Evolutionary conservation across 371 early-diverging fungal genomes (phyloP).

Genomic region (Apophysomyces ossiformis): DNA sequence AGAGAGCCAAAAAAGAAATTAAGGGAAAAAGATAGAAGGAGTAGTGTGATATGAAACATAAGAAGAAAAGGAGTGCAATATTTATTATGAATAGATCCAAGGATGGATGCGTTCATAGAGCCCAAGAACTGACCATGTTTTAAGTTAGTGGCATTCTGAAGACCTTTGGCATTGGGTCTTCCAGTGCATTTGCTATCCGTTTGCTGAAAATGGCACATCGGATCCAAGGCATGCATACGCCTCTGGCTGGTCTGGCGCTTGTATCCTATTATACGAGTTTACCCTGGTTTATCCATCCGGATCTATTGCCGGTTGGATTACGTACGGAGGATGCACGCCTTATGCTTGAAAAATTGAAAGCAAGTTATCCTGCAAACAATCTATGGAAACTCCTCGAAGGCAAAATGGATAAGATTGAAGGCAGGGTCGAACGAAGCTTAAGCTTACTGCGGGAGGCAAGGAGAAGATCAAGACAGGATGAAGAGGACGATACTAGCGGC

Average conservation of each 20-base stretch:
- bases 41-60: too few species aligned
- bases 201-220: slow-evolving; percentile 22
- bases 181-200: slow-evolving; percentile 19
- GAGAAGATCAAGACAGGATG: neutral
- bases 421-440: slow-evolving; percentile 19
- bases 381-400: slow-evolving; percentile 30
- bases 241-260: slow-evolving; percentile 25
- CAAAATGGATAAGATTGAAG: slow-evolving; percentile 24
- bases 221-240: slow-evolving; percentile 28
- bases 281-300: slow-evolving; percentile 28
- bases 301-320: slow-evolving; percentile 19
- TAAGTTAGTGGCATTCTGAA: slow-evolving; percentile 28
- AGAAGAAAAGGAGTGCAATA: too few species aligned
- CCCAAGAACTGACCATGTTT: neutral
- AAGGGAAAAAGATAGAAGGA: too few species aligned
- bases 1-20: neutral
- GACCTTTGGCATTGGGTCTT: slow-evolving; percentile 28
- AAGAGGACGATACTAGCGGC: neutral
- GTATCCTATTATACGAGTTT: slow-evolving; percentile 30
- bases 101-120: too few species aligned
- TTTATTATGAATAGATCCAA: too few species aligned
- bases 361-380: slow-evolving; percentile 21
- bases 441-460: slow-evolving; percentile 18
- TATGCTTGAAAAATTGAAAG: slow-evolving; percentile 22
- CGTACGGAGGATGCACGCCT: slow-evolving; percentile 15